Percentiles rank a stretch among this genome's conserved stretches.
phyloP scores from a whole-genome alignment of 225 moss, liverwort and hornwort species.

The Lunularia cruciata region DNA sequence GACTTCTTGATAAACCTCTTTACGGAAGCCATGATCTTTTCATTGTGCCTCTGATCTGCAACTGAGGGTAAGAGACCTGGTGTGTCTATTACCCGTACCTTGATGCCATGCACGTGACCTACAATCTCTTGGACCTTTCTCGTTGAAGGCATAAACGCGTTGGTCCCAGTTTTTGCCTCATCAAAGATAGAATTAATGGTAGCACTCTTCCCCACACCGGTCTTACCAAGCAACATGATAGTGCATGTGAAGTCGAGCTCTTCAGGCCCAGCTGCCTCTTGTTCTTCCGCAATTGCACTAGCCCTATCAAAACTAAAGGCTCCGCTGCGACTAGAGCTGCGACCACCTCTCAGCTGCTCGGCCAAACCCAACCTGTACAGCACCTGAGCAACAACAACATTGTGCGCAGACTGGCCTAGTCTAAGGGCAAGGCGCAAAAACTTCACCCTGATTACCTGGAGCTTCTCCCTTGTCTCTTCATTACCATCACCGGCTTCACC shows the following conservation, averaged over 20 bases:
- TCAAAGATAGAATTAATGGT: conserved; percentile 98
- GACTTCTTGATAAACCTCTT: conserved; percentile 54
- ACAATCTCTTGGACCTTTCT: conserved; percentile 80
- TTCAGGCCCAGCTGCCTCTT: conserved; percentile 72
- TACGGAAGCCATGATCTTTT: conserved; percentile 53
- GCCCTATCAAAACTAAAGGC: conserved; percentile 86
- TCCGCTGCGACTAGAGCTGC: conserved; percentile 44
- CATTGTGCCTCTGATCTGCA: conserved; percentile 54
- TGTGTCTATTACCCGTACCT: conserved; percentile 67
- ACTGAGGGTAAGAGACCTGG: conserved; percentile 60
- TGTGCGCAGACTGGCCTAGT: conserved; percentile 81
- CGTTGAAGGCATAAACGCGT: conserved; percentile 78
- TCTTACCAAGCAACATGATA: conserved; percentile 87
- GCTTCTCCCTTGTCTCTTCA: conserved; percentile 86
- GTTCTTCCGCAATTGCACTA: conserved; percentile 72
- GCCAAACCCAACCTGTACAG: conserved; percentile 86
- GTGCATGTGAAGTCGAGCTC: conserved; percentile 91
- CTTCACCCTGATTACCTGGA: conserved; percentile 85
- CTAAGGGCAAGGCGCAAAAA: conserved; percentile 83
- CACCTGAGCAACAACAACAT: conserved; percentile 81
- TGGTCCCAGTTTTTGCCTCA: conserved; percentile 70
- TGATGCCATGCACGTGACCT: conserved; percentile 85
- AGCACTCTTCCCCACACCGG: conserved; percentile 92
- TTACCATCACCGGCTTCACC: conserved; percentile 65
- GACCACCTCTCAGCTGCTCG: conserved; percentile 84